Conservation (phyloP, 352 stramenopile species). For the Pythium folliculosum region DNA sequence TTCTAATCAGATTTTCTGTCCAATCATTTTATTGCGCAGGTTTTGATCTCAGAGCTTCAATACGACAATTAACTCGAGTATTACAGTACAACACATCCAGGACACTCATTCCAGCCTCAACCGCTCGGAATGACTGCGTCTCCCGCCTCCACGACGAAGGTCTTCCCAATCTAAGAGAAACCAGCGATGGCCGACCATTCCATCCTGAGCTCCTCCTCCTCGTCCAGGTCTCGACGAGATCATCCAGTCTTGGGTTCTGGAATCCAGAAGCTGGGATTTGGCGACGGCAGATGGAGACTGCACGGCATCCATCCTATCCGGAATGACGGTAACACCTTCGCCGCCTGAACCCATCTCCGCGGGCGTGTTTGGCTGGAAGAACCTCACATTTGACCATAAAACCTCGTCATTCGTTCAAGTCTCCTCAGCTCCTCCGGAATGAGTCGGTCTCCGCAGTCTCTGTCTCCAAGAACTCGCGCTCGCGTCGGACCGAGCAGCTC, state of each 20-base stretch:
- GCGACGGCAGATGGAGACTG: too few species aligned
- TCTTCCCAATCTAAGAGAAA: neutral
- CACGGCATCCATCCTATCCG: neutral
- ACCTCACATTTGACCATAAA: neutral
- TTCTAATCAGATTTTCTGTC: too few species aligned
- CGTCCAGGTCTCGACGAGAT: too few species aligned
- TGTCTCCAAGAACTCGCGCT: neutral
- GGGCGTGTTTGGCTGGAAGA: neutral
- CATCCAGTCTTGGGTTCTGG: neutral
- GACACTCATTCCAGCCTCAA: too few species aligned
- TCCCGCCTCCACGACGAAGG: neutral
- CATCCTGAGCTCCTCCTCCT: neutral
- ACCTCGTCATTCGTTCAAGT: neutral
- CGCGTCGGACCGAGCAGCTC: neutral
- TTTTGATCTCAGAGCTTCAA: too few species aligned
- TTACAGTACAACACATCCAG: too few species aligned
- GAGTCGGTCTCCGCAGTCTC: neutral
- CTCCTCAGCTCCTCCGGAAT: too few species aligned
- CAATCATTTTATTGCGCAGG: too few species aligned
- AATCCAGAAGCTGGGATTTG: too few species aligned
- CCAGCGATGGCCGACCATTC: too few species aligned
- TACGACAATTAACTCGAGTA: too few species aligned
- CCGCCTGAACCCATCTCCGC: conserved; percentile 1
- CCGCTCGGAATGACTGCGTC: too few species aligned
- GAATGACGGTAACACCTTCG: conserved; percentile 1